Percentiles rank a stretch among this genome's conserved stretches.
These are phyloP conservation scores for Xylaria sp. DNA, from an alignment of 2,329 filamentous ascomycete species.

Conservation along the genomic window DNA sequence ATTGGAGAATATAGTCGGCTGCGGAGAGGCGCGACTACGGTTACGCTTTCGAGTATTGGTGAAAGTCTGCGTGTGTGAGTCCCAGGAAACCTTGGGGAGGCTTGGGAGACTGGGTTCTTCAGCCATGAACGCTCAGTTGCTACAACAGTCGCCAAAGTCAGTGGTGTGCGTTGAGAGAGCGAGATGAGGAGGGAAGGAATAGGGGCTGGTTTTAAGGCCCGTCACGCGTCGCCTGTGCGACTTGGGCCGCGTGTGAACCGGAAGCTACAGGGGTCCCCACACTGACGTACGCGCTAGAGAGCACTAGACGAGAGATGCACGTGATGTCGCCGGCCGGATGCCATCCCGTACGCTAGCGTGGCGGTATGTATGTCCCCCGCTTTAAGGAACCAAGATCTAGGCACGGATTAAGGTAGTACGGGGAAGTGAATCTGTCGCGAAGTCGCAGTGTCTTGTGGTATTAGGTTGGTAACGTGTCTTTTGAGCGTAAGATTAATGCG, in stretches of 20 bases:
- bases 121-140: slow-evolving; percentile 26
- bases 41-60: slow-evolving; percentile 38
- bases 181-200: background rate
- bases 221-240: slow-evolving; percentile 7
- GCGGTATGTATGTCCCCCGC: background rate
- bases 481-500: background rate
- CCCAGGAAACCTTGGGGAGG: slow-evolving; percentile 32
- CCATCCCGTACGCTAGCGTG: background rate
- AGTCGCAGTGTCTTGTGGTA: background rate
- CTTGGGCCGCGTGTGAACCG: slow-evolving; percentile 6
- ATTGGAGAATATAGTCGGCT: slow-evolving; percentile 42
- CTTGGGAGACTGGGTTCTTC: slow-evolving; percentile 36
- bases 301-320: background rate
- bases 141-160: slow-evolving; percentile 2
- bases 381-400: too few species aligned
- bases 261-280: slow-evolving; percentile 10
- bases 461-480: background rate
- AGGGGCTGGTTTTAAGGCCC: background rate
- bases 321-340: background rate
- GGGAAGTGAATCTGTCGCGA: background rate
- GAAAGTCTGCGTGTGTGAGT: slow-evolving; percentile 29
- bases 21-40: slow-evolving; percentile 26
- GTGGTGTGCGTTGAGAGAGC: background rate
- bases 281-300: slow-evolving; percentile 12
- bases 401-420: too few species aligned